These are phyloP conservation scores for Trichoderma brevicompactum DNA, from an alignment of 2,329 filamentous ascomycete genomes.

Conservation along the genomic window DNA sequence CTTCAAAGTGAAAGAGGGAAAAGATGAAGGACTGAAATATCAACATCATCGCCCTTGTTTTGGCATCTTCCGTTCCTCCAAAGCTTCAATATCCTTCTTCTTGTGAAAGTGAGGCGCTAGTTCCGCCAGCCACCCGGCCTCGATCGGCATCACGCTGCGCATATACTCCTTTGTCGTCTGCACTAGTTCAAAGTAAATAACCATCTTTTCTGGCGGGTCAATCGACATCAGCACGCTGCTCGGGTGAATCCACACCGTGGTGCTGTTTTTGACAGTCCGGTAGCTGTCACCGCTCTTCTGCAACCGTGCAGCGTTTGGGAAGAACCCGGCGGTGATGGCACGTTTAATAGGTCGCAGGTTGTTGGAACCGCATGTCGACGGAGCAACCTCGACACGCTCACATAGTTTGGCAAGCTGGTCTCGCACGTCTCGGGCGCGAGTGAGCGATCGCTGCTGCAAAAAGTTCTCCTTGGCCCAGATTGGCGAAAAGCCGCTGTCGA, in stretches of 20 bases:
- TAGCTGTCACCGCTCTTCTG: constrained; percentile 86
- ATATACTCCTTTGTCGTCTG: constrained; percentile 91
- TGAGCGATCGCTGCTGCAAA: constrained; percentile 86
- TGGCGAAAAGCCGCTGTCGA: constrained; percentile 84
- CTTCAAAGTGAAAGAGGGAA: not conserved
- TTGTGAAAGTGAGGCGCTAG: constrained; percentile 95
- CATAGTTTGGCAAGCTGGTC: constrained; percentile 92
- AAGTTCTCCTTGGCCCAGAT: constrained; percentile 95
- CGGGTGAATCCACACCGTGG: constrained; percentile 90
- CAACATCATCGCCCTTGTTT: constrained; percentile 38
- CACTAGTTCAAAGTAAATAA: constrained; percentile 85
- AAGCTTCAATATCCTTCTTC: constrained; percentile 80
- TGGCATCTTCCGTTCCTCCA: constrained; percentile 73
- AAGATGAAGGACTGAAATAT: not conserved
- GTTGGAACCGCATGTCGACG: constrained; percentile 68
- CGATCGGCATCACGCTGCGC: constrained; percentile 82
- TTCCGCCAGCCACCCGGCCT: constrained; percentile 83
- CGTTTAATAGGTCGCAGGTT: constrained; percentile 81
- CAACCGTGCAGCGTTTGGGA: constrained; percentile 85
- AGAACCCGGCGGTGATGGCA: constrained; percentile 88
- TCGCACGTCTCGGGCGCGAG: constrained; percentile 84
- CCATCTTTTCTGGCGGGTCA: constrained; percentile 77
- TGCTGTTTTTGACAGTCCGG: constrained; percentile 86
- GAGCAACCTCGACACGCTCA: constrained; percentile 85
- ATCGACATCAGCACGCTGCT: constrained; percentile 78